phyloP scores from a whole-genome alignment of 805 yeast genomes.

The Barnettozyma californica region DNA sequence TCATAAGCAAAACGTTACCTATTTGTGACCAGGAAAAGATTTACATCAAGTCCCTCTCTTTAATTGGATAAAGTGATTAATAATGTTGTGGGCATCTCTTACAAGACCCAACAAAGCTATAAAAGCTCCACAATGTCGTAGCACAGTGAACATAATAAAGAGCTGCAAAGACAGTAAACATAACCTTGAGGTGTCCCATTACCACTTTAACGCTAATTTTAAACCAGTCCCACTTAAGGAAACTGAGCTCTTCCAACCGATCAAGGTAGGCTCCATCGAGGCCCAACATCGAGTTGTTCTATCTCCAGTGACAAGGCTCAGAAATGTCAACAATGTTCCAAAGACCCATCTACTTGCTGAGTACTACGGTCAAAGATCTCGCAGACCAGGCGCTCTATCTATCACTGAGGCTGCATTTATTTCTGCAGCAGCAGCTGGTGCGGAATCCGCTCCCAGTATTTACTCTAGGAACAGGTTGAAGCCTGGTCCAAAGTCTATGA shows the following conservation, averaged over 20 bases:
- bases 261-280: conserved; percentile 2
- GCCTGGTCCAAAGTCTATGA: conserved; percentile 47
- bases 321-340: conserved; percentile 32
- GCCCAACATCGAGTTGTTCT: conserved; percentile 5
- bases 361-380: conserved; percentile 54
- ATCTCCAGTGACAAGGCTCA: conserved; percentile 44
- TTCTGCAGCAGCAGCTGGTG: conserved; percentile 40
- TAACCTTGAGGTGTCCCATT: background rate
- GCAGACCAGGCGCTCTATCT: conserved; percentile 50
- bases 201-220: background rate
- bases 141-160: no score
- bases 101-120: no score
- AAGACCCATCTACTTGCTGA: conserved; percentile 36
- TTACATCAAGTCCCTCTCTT: no score
- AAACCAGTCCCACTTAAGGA: conserved; percentile 1
- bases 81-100: no score
- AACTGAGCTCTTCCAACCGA: conserved; percentile 5
- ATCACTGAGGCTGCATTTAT: conserved; percentile 57
- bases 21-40: no score
- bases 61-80: no score
- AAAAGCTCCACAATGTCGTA: background rate
- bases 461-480: conserved; percentile 39
- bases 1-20: no score
- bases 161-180: no score
- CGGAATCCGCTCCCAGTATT: conserved; percentile 43